A percentile compares a stretch with the other conserved stretches of the same genome.
These are phyloP conservation scores for Sporothrix humicola DNA, from an alignment of 2,329 filamentous ascomycete species.

Conservation along the genomic window DNA sequence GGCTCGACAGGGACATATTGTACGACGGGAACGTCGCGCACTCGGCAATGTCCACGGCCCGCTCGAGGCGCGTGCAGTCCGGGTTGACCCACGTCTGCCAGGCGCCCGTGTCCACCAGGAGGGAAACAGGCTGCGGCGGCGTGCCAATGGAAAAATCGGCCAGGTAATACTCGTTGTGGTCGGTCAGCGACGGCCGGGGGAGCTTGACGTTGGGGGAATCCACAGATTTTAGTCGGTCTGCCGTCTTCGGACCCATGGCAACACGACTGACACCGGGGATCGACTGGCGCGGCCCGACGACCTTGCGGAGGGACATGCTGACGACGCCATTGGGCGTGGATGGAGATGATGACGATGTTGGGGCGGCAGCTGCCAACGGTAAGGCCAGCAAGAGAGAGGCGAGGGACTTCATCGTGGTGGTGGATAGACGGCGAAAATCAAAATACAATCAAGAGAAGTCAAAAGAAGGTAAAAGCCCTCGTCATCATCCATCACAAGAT, in stretches of 20 bases:
- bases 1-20: conserved; percentile 20
- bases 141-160: conserved; percentile 32
- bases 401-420: not conserved
- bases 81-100: conserved; percentile 33
- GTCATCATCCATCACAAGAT: not conserved
- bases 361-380: conserved; percentile 13
- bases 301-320: conserved; percentile 23
- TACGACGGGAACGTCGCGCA: conserved; percentile 20
- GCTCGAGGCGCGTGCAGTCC: conserved; percentile 14
- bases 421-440: too few relatives aligned
- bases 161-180: conserved; percentile 31
- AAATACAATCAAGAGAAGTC: too few relatives aligned
- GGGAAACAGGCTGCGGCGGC: conserved; percentile 28
- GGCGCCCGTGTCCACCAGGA: conserved; percentile 30
- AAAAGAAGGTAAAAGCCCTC: too few relatives aligned
- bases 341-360: too few relatives aligned
- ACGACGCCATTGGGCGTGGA: conserved; percentile 47
- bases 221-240: not conserved
- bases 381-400: conserved; percentile 15
- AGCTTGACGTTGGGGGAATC: not conserved
- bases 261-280: not conserved
- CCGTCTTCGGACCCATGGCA: not conserved
- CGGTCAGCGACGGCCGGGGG: conserved; percentile 22
- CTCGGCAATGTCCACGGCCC: not conserved
- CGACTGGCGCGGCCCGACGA: not conserved